Base-by-base conservation (phyloP, 345 rosid species). In the Capsella bursapastoris region DNA sequence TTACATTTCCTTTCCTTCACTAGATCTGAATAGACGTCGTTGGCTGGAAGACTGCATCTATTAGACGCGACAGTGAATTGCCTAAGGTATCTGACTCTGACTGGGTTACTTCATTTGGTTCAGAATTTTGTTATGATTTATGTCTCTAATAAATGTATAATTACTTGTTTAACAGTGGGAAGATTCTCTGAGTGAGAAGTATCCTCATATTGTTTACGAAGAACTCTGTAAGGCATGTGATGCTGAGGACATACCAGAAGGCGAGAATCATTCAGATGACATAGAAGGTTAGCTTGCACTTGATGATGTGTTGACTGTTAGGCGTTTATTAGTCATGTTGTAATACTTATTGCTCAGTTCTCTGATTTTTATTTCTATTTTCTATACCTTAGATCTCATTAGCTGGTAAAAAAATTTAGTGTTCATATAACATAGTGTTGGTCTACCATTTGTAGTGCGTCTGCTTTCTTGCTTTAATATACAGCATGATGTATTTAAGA, bases 11-110 rank as follows among this genome's bases (percentile, higher is more conserved):
- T 85, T 84, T 80, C 86, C 79, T 72, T 90, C 22, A 90, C 63
- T 40, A 49, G 44, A 76, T 75, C 57, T 41, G 49, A 73, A 61
- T 62, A 95, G 99, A 90, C 83, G 84, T 92, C 18, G 99, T 95
- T 64, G 99, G 99, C 35, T 95, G 97, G 99, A 92, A 92, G 83
- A 95, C 99, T 5, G 87, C 99, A 38, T 95, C 97, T 27, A 90
- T 95, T 70, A 85, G 99, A 82, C 90, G 91, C 70, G 78, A 81
- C 57, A 80, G 72, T 71, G 97, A 92, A 72, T 84, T 95, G 64
- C 99, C 98, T 3, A 95, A 90, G 96, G 98, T 89, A 78, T 72
- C 29, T 29, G 66, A 56, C 66, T 70, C 55, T 59, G 13, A 44
- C 22, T 25, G 37, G 8, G 47, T 16, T 41, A 34, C 37, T 49